Evolutionary conservation across 2,329 filamentous ascomycete species (phyloP).

Genomic region (Clonostachys chloroleuca): DNA sequence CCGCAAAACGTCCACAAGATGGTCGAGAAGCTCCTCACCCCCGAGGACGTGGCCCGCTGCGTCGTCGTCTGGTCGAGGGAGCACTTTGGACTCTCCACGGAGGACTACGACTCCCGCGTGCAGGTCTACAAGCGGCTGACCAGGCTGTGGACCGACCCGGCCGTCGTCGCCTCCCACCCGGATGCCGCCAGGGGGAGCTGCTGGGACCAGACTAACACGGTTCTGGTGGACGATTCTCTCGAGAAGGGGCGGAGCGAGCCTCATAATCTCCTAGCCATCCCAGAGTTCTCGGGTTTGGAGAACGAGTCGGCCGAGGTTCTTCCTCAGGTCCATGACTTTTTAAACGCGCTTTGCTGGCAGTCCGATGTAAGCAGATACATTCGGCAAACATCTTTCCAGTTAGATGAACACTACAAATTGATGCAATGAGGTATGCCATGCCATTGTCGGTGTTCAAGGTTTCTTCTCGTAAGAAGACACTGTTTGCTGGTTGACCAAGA

Average conservation of each 20-base stretch:
- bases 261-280: constrained; percentile 74
- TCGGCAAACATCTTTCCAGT: constrained; percentile 40
- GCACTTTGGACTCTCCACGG: constrained; percentile 58
- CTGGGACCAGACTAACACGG: constrained; percentile 83
- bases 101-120: constrained; percentile 66
- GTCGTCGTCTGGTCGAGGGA: constrained; percentile 77
- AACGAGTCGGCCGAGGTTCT: constrained; percentile 39
- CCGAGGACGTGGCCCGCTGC: constrained; percentile 46
- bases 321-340: constrained; percentile 56
- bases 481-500: too few relatives aligned
- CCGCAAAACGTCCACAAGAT: constrained; percentile 68
- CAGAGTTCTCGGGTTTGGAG: constrained; percentile 61
- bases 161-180: constrained; percentile 39
- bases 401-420: constrained; percentile 12
- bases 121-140: constrained; percentile 88
- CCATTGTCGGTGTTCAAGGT: too few relatives aligned
- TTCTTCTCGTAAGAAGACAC: too few relatives aligned
- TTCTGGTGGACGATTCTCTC: constrained; percentile 80
- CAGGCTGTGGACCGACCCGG: constrained; percentile 59
- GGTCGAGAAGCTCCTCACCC: constrained; percentile 59
- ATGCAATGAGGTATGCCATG: too few relatives aligned
- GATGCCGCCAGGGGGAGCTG: constrained; percentile 23
- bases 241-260: constrained; percentile 83
- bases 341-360: constrained; percentile 50
- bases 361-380: constrained; percentile 61